Conservation (phyloP, 2,329 filamentous ascomycete genomes). For the Ascochyta fabae region DNA sequence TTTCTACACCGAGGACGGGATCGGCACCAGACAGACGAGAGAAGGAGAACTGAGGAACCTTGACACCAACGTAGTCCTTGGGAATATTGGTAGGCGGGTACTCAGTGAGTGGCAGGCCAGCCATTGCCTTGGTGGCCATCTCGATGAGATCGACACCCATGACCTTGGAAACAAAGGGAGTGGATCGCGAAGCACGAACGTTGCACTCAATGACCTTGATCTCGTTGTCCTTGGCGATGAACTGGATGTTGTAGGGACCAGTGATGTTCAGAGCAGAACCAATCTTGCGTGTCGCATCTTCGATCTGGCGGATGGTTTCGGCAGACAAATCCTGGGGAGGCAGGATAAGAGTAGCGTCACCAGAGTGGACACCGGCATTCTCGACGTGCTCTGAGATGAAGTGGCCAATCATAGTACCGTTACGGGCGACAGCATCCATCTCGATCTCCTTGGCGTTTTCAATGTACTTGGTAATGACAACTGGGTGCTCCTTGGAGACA, state of each 20-base stretch:
- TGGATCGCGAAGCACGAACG: conserved; percentile 92
- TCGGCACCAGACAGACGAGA: conserved; percentile 95
- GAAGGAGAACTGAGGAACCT: conserved; percentile 99
- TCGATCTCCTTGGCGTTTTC: conserved; percentile 99
- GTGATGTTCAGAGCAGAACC: conserved; percentile 93
- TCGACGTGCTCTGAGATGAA: conserved; percentile 99
- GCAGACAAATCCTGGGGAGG: conserved; percentile 91
- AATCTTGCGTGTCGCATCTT: conserved; percentile 95
- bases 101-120: conserved; percentile 78
- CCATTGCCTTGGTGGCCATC: conserved; percentile 98
- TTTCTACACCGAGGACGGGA: conserved; percentile 95
- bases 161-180: conserved; percentile 98
- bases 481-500: conserved; percentile 92
- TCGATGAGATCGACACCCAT: conserved; percentile 98
- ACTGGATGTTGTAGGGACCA: conserved; percentile 98
- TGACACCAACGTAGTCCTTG: conserved; percentile 88
- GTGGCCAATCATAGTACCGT: conserved; percentile 89
- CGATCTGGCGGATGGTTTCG: conserved; percentile 88
- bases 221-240: conserved; percentile 99
- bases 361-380: conserved; percentile 97
- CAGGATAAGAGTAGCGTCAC: conserved; percentile 93
- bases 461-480: conserved; percentile 99
- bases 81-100: conserved; percentile 81
- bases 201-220: conserved; percentile 99
- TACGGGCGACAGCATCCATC: conserved; percentile 95